Evolutionary conservation across 192 early-diverging fungal species (phyloP).

Genomic region (Jimgerdemannia flammicorona): DNA sequence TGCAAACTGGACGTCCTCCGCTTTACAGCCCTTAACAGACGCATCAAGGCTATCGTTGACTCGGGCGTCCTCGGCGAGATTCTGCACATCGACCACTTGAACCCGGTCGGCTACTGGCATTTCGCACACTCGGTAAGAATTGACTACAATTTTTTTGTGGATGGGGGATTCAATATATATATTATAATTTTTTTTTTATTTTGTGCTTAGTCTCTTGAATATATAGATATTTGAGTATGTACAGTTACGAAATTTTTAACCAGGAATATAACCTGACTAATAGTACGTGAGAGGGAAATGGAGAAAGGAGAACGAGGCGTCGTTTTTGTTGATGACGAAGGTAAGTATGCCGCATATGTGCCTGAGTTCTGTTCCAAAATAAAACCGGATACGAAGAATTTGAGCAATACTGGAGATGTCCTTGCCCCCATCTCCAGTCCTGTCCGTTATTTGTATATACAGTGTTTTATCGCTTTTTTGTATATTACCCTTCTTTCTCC

Average conservation of each 20-base stretch:
- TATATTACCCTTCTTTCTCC: too few relatives aligned
- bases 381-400: too few relatives aligned
- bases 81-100: slow-evolving; percentile 59
- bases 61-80: slow-evolving; percentile 51
- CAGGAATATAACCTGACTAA: neutral
- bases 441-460: too few relatives aligned
- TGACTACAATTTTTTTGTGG: too few relatives aligned
- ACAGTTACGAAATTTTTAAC: neutral
- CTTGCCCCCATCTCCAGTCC: too few relatives aligned
- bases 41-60: slow-evolving; percentile 54
- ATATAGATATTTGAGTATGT: neutral
- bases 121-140: slow-evolving; percentile 53
- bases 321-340: neutral
- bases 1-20: too few relatives aligned
- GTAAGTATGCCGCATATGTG: neutral
- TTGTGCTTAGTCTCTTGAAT: neutral
- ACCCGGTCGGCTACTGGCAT: slow-evolving; percentile 65
- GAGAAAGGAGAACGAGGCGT: neutral
- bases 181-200: neutral
- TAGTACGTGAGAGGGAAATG: neutral
- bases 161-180: too few relatives aligned
- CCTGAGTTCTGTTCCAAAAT: neutral
- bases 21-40: slow-evolving; percentile 53
- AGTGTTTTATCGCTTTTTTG: too few relatives aligned
- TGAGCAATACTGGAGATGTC: too few relatives aligned